Conservation (phyloP, 441 rosid genomes). For the Jatropha podagrica region DNA sequence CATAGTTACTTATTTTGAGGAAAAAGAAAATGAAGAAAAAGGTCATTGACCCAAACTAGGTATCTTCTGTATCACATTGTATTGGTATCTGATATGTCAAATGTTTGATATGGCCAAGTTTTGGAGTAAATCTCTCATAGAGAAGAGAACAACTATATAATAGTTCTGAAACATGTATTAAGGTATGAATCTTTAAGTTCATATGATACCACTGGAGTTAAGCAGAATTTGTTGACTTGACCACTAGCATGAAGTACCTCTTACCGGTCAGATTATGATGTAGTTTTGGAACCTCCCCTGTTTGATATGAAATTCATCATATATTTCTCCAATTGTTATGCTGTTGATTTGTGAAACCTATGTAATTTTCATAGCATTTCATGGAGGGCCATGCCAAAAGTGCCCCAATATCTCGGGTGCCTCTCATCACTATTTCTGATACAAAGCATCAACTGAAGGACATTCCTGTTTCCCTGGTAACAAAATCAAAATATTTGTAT, state of each 20-base stretch:
- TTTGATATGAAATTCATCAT: neutral
- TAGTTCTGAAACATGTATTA: neutral
- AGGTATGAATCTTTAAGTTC: neutral
- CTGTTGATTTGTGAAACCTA: conserved; percentile 22
- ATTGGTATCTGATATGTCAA: neutral
- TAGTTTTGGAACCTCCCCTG: neutral
- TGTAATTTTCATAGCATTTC: conserved; percentile 67
- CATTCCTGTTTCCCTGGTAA: conserved; percentile 91
- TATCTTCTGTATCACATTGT: neutral
- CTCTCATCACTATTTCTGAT: conserved; percentile 76
- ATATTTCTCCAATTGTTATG: neutral
- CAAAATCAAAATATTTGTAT: conserved; percentile 22
- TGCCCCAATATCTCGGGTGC: conserved; percentile 89
- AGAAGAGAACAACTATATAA: conserved; percentile 7
- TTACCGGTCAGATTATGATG: neutral
- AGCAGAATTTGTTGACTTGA: neutral
- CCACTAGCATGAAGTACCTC: neutral
- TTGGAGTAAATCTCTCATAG: neutral
- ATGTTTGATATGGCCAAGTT: neutral
- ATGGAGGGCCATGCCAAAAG: conserved; percentile 99
- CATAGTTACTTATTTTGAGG: neutral
- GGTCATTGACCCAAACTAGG: neutral
- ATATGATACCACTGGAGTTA: neutral
- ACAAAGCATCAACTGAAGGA: conserved; percentile 78
- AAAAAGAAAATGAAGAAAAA: neutral